Percentiles rank a stretch among this genome's conserved stretches.
Conservation (phyloP, 345 rosid species). For the Nasturtium officinale region DNA sequence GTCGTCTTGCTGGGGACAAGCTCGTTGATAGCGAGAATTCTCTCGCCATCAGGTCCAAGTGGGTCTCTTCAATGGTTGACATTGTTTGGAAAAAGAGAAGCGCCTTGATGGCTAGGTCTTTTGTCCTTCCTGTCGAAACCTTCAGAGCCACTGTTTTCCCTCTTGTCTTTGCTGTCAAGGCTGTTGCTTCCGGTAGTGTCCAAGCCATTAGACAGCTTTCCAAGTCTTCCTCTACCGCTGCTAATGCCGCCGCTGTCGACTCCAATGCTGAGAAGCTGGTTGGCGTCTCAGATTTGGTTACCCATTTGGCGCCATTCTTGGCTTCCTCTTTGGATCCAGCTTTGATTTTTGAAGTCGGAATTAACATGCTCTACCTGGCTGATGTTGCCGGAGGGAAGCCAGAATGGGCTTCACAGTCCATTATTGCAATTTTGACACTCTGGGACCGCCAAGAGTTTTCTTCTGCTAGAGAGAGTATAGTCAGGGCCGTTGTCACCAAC, state of each 20-base stretch:
- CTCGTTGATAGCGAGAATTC: conserved; percentile 94
- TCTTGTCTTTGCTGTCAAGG: conserved; percentile 80
- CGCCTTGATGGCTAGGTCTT: conserved; percentile 81
- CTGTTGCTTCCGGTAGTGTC: conserved; percentile 83
- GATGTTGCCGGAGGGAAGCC: conserved; percentile 99
- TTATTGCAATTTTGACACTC: conserved; percentile 88
- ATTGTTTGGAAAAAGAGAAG: conserved; percentile 78
- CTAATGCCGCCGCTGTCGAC: conserved; percentile 54
- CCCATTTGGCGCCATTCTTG: conserved; percentile 88
- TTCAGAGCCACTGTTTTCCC: conserved; percentile 88
- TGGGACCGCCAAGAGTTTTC: conserved; percentile 99
- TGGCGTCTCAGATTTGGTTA: conserved; percentile 84
- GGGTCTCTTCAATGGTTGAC: conserved; percentile 90
- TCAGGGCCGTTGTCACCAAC: conserved; percentile 93
- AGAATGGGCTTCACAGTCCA: conserved; percentile 97
- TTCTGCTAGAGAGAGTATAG: conserved; percentile 97
- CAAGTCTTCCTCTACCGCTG: conserved; percentile 48
- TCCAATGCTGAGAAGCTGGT: conserved; percentile 81
- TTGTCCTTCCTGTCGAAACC: conserved; percentile 85
- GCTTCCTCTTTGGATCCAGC: conserved; percentile 95
- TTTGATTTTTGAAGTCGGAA: conserved; percentile 92
- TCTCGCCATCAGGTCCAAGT: conserved; percentile 81
- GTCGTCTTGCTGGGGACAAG: conserved; percentile 93
- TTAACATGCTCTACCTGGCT: conserved; percentile 91
- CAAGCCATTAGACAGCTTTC: conserved; percentile 77